Base-by-base conservation (phyloP, 805 yeast species). In the Starmerella bombi region DNA sequence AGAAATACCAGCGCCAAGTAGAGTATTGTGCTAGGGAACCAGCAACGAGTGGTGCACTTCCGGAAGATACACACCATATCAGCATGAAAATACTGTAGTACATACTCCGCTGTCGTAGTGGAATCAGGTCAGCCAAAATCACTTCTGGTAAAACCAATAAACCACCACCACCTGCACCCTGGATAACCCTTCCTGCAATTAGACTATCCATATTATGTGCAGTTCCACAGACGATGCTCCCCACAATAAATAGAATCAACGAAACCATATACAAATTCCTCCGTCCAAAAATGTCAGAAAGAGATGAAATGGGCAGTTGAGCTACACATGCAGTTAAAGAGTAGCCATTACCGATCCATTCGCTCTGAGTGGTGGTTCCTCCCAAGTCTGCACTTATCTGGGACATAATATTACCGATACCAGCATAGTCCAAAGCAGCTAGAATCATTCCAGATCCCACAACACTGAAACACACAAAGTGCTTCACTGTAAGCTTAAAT, bases 1-100 rank as follows among this genome's bases (percentile, higher is more conserved):
- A 80, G 54, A 77, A 80, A 50, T 82, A 74, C 83, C 85, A 77
- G 51, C 85, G 64, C 85, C 85, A 79, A n/a, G 72, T 60, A 4
- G 67, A 72, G 38, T 68, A 60, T 2, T 71, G 59, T 1, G 80
- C 66, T 42, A 79, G 70, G 0, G 74, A 76, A 25, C 84, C 84
- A 12, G 83, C 84, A 19, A 77, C 53, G 30, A 75, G 60, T 0
- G 85, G 84, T 1, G 84, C 84, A 17, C 41, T 37, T 0, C 51
- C 55, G 5, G 53, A 43, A 6, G 59, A 59, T 2, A 59, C 29
- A 1, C 59, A 59, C 57, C 61, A 56, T 17, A 52, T 39, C 5
- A 47, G 36, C 32, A 59, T 59, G 20, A 58, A 33, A 12, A 55
- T 20, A 7, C 57, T 52, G 36, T 51, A 51, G 32, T 45, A 56